Conservation (phyloP, 352 stramenopile species). For the Pythium rishiriense region DNA sequence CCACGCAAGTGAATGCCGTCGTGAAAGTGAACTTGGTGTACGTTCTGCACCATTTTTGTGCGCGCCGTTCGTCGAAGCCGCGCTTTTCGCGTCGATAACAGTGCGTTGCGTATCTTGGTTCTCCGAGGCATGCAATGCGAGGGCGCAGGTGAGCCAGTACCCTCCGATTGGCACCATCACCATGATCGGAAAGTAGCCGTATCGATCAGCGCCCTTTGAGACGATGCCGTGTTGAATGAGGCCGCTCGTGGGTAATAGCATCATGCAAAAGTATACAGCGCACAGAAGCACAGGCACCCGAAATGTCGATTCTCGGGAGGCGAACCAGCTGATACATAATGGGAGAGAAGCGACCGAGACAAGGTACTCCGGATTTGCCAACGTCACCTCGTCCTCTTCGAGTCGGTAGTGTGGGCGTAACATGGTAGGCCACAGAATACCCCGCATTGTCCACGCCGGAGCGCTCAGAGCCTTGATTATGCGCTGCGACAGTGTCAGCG, state of each 20-base stretch:
- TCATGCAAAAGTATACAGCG: slow-evolving; percentile 38
- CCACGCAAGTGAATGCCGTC: neutral
- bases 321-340: slow-evolving; percentile 16
- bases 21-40: neutral
- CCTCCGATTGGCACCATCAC: slow-evolving; percentile 45
- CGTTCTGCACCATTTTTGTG: neutral
- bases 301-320: neutral
- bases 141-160: slow-evolving; percentile 19
- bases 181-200: slow-evolving; percentile 61
- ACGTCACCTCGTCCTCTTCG: slow-evolving; percentile 33
- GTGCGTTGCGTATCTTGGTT: neutral
- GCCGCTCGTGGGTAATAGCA: slow-evolving; percentile 59
- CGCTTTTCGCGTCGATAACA: neutral
- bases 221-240: slow-evolving; percentile 77
- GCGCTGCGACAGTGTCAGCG: slow-evolving; percentile 36
- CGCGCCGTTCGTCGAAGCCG: neutral
- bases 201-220: slow-evolving; percentile 50
- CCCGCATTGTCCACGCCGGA: slow-evolving; percentile 38
- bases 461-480: slow-evolving; percentile 46
- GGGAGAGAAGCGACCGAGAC: slow-evolving; percentile 29
- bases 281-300: slow-evolving; percentile 26
- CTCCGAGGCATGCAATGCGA: neutral
- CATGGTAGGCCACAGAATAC: slow-evolving; percentile 44
- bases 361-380: slow-evolving; percentile 37
- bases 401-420: slow-evolving; percentile 66